Evolutionary conservation across 2,329 filamentous ascomycete genomes (phyloP), one percentile per base, ranked within the genome.

Genomic region (Tympanopsis confertula): DNA sequence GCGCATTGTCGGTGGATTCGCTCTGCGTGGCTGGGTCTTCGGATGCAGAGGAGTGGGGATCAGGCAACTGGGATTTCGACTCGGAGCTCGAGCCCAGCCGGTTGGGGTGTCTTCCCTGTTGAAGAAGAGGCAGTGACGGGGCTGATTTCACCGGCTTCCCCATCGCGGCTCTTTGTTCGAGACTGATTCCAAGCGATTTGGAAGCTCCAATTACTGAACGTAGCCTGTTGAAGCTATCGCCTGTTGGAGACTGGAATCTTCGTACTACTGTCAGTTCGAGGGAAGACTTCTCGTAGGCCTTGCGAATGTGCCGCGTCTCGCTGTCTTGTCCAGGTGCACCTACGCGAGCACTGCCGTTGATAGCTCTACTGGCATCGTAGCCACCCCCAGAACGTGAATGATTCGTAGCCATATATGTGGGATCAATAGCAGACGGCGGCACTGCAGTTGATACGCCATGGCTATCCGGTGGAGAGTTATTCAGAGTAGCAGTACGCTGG

Each of bases 181-280:
- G 22, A 26, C 22, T n/a, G n/a, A n/a, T n/a, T n/a, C n/a, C n/a
- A n/a, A 47, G 44, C 39, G 26, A 13, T 26, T 42, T n/a, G 40
- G 32, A 4, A 40, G 29, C 20, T 44, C 51, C 24, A 42, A 36
- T 35, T 10, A 59, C 40, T 13, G 42, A 41, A n/a, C 51, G 47
- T 20, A 64, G 45, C 20, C 63, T 55, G 20, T 43, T 49, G 44
- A 66, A 57, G 42, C 61, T 65, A 42, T 64, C 59, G 5, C 53
- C 51, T 2, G 60, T 57, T 4, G 63, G 63, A 18, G 56, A 60
- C 39, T 60, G 58, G 43, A 66, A 66, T 15, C 61, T 55, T 35
- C 59, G 57, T 5, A 65, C 61, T 5, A 66, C 63, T 22, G 51
- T 58, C 28, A 65, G 50, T 42, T 66, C 62, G 29, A 57, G 47